These are phyloP conservation scores for Alternaria sp. DNA, from an alignment of 2,329 filamentous ascomycete genomes.

Conservation along the genomic window DNA sequence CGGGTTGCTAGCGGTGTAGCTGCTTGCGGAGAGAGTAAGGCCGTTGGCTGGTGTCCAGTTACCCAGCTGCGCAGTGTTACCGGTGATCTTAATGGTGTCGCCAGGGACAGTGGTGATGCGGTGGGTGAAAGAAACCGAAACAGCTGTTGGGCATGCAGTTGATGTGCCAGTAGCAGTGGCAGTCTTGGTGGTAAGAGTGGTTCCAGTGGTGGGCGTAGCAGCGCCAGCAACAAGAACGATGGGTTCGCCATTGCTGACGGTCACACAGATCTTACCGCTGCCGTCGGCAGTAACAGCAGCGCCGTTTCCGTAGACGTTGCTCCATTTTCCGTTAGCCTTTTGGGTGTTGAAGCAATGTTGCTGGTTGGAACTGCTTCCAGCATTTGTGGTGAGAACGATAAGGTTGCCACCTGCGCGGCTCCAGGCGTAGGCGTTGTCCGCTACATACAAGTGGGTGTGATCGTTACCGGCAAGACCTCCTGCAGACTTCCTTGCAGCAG, in stretches of 20 bases:
- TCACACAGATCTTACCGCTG: constrained; percentile 55
- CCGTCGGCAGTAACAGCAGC: constrained; percentile 52
- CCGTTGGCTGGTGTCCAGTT: constrained; percentile 54
- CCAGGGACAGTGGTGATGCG: constrained; percentile 59
- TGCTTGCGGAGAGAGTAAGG: constrained; percentile 52
- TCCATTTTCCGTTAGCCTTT: constrained; percentile 53
- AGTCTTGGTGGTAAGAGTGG: constrained; percentile 23
- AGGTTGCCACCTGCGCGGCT: constrained; percentile 56
- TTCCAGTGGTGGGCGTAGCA: constrained; percentile 20
- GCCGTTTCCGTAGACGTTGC: constrained; percentile 51
- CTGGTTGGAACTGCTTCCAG: constrained; percentile 50
- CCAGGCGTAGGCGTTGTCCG: constrained; percentile 57
- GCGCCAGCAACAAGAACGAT: constrained; percentile 50
- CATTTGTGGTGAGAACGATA: constrained; percentile 58
- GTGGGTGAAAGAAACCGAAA: constrained; percentile 56
- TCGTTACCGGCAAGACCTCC: constrained; percentile 58
- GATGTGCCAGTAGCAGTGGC: constrained; percentile 15
- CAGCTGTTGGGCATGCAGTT: constrained; percentile 35
- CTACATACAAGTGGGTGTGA: constrained; percentile 56
- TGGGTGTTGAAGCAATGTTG: constrained; percentile 57
- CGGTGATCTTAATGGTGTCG: constrained; percentile 59
- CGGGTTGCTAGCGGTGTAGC: constrained; percentile 57
- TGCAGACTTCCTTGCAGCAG: constrained; percentile 41
- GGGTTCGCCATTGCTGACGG: constrained; percentile 55
- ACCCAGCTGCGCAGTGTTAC: constrained; percentile 57